Evolutionary conservation across 805 yeast genomes (phyloP), one percentile per base, ranked within the genome.

Genomic region (Ogataea minuta): DNA sequence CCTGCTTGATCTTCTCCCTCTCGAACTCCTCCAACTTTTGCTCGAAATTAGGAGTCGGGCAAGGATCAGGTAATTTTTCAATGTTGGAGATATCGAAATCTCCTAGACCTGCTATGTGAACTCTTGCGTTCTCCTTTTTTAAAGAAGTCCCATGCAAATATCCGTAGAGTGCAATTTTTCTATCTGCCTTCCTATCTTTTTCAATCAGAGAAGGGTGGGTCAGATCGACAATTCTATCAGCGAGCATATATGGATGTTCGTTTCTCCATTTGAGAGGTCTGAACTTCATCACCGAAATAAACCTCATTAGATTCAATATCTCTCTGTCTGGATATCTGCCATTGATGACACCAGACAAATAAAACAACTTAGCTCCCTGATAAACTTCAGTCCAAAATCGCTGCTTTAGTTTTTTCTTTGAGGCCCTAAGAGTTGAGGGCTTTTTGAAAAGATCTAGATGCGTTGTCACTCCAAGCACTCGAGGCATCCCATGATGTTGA

Each of bases 231-330:
- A 91, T 71, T 60, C 99, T 76, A 60, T 93, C 99, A 11, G 91
- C 89, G 44, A 93, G 68, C 52, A 93, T 62, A 59, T 93, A 93
- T 4, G 98, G 95, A 68, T 93, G 99, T 68, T 93, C 98, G 60
- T 91, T 93, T 68, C 99, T 79, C 99, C 99, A 93, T 62, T 93
- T 93, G 53, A 95, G 71, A n/a, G 99, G 99, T 57, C 99, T 77
- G 65, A 95, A 95, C 62, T 95, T 93, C 98, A 95, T 91, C 31
- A 91, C 97, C 5, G 95, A 82, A 39, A 93, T 85, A 60, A 95
- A 93, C 50, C 99, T 73, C 3, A 95, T 83, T 54, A 93, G 72
- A 57, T 93, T 93, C 45, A 93, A 70, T 45, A 93, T 85, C 61
- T 93, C 99, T 53, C 99, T 74, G 62, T 93, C 99, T 2, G 99